Evolutionary conservation across 768 basidiomycete species (phyloP).

Genomic region (Phaeotremella skinneri): DNA sequence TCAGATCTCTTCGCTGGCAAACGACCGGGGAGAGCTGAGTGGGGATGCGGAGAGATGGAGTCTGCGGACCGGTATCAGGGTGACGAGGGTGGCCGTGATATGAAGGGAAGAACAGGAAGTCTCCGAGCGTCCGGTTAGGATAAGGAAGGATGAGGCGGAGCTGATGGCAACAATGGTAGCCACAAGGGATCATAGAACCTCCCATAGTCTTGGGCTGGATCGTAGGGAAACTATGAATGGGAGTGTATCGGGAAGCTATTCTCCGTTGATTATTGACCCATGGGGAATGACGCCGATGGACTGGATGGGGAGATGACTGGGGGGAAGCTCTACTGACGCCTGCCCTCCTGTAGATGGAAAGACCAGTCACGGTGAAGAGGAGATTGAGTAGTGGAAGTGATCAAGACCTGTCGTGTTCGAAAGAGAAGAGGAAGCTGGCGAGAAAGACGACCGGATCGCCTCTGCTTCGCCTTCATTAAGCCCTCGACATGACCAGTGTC

Average conservation of each 20-base stretch:
- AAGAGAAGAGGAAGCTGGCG: neutral
- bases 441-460: neutral
- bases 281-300: neutral
- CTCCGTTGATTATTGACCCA: neutral
- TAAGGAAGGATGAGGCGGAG: neutral
- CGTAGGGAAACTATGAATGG: neutral
- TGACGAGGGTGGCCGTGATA: slow-evolving; percentile 8
- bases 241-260: neutral
- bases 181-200: neutral
- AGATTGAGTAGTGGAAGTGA: neutral
- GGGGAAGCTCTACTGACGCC: slow-evolving; percentile 16
- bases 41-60: slow-evolving; percentile 8
- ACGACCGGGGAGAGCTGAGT: slow-evolving; percentile 1
- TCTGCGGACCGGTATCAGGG: neutral
- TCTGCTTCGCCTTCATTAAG: neutral
- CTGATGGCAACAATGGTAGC: neutral
- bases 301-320: neutral
- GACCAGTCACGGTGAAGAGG: too few relatives aligned
- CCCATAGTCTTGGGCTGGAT: neutral
- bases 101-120: neutral
- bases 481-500: too few relatives aligned
- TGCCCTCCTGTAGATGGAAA: neutral
- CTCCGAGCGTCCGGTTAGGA: too few relatives aligned
- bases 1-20: slow-evolving; percentile 19
- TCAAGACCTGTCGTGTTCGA: neutral